These are phyloP conservation scores for Auricularia auricula-judae DNA, from an alignment of 768 basidiomycete species.

Conservation along the genomic window DNA sequence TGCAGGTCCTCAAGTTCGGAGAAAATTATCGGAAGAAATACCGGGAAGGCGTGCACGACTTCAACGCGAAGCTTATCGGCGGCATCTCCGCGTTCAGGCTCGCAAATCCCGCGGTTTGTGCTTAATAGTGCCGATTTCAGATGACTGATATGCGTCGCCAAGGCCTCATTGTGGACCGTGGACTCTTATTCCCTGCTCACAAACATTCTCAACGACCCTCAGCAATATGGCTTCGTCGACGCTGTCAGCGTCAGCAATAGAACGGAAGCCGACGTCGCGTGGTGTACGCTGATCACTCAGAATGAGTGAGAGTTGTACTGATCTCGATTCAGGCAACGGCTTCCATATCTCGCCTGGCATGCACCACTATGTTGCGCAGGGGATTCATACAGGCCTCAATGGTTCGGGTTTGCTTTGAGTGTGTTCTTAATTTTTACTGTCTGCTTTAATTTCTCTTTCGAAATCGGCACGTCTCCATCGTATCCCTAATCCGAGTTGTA, in stretches of 20 bases:
- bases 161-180: background rate
- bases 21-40: slow-evolving; percentile 26
- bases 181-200: background rate
- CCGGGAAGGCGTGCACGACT: slow-evolving; percentile 36
- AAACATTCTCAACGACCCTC: background rate
- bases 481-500: too few relatives aligned
- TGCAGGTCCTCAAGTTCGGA: too few relatives aligned
- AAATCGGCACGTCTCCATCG: too few relatives aligned
- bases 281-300: background rate
- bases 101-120: slow-evolving; percentile 34
- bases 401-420: too few relatives aligned
- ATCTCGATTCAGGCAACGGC: background rate
- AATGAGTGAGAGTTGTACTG: too few relatives aligned
- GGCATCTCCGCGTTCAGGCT: slow-evolving; percentile 30
- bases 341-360: background rate
- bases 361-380: background rate
- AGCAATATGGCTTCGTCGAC: background rate
- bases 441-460: too few relatives aligned
- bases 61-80: slow-evolving; percentile 38
- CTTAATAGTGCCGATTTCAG: background rate
- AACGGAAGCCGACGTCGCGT: background rate
- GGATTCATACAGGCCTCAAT: background rate
- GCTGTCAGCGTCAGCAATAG: background rate
- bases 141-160: background rate
- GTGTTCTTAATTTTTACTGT: too few relatives aligned